Evolutionary conservation across 2,329 filamentous ascomycete genomes (phyloP), one percentile per base, ranked within the genome.

Genomic region (Microdochium nivale): DNA sequence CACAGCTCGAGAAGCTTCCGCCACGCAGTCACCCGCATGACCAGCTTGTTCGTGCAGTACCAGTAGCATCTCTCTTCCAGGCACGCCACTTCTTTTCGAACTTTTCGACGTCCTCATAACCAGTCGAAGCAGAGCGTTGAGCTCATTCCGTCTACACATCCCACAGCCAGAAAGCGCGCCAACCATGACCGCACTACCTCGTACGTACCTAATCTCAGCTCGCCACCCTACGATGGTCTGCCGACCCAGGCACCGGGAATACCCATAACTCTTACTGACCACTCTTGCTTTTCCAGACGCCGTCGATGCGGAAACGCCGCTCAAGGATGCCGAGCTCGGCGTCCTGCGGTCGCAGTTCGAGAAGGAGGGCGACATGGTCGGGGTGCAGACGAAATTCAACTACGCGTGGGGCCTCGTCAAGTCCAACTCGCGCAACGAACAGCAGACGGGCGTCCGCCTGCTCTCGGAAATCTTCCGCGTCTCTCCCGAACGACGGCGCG

Each of bases 331-430:
- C 49, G 94, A 99, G 72, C 86, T 99, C 54, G 85, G 91, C 69
- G 94, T 97, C 56, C 80, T 99, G 51, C 88, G 92, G 58, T 79
- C 88, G 54, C 94, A 99, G 70, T 99, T 94, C 68, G 92, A 97
- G 67, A 96, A 96, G 67, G 94, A 99, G 73, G 94, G 92, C 60
- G 89, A 95, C 63, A 95, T 95, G 76, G 92, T 96, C 55, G 91
- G 92, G 54, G 82, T 99, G 40, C 94, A 99, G 71, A 99, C 94
- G 55, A 97, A 97, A 69, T 99, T 99, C 81, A 99, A 99, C 83
- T 97, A 92, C 70, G 92, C 94, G 66, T 99, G 94, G 94, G 94
- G 94, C 59, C 81, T 99, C 59, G 96, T 99, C 63, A 99, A 97
- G 77, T 96, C 92, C 55, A 84, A 83, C 67, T 73, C 78, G 50